Evolutionary conservation across 2,329 filamentous ascomycete genomes (phyloP), one percentile per base, ranked within the genome.

Genomic region (Coniochaeta ligniaria): DNA sequence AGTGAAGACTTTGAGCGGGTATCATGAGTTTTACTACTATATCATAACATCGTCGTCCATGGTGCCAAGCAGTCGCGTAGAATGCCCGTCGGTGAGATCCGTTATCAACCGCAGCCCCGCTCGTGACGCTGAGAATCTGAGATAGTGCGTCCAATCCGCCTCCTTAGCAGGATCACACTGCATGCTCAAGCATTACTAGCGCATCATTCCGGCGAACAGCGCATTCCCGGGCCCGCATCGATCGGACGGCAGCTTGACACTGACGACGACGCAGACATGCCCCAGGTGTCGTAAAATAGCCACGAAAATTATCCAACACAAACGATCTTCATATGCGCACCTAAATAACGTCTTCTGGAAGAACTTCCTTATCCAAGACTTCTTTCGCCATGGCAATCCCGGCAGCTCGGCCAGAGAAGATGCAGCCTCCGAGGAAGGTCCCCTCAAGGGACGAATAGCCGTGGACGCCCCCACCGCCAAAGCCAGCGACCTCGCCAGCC

Each of bases 391-490:
- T 80, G 0, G 78, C 82, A 11, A 78, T 73, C 0, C 84, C 84
- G 0, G 83, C 84, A 0, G 79, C 79, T 6, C 83, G 72, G 0
- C 84, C 84, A 0, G 83, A 86, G 65, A 87, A 87, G 65, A 87
- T 85, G 61, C 84, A 87, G 0, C 84, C 84, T 16, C 84, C 84
- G 4, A 87, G 65, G 66, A 87, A 87, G 0, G 84, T 86, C 0
- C 84, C 84, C 69, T 87, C 84, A 38, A 87, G 78, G 1, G 84
- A 81, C 65, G 76, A 84, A 65, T 87, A 86, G 0, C 84, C 84
- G 64, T 87, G 84, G 0, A 86, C 81, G 17, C 84, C 84, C 1
- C 84, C 84, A 2, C 84, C 84, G 0, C 84, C 84, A 61, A 87
- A 87, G 0, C 84, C 84, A 0, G 83, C 83, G 1, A 75, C 82